Percentiles rank a stretch among this genome's conserved stretches.
Conservation (phyloP, 176 grass and related monocot genomes). For the Metroxylon sagu region DNA sequence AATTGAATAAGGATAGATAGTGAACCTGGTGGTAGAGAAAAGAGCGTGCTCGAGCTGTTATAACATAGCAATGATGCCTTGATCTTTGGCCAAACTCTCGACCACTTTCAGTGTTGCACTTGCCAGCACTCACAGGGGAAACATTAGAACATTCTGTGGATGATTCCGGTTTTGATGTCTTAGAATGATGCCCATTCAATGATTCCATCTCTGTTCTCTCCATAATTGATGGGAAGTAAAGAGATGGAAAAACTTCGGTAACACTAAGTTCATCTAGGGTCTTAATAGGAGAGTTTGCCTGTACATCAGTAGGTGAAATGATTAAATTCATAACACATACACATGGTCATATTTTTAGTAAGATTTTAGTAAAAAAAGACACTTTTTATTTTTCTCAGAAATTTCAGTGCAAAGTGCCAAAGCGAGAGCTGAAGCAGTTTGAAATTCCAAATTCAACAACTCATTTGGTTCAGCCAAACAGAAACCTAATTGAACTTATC, state of each 20-base stretch:
- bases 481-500: no score
- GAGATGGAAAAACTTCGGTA: slow-evolving; percentile 70
- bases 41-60: slow-evolving; percentile 76
- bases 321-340: no score
- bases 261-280: slow-evolving; percentile 88
- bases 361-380: no score
- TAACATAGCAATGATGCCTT: slow-evolving; percentile 72
- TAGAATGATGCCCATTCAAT: slow-evolving; percentile 41
- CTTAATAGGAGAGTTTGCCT: slow-evolving; percentile 89
- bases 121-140: slow-evolving; percentile 22
- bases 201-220: slow-evolving; percentile 55
- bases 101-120: slow-evolving; percentile 21
- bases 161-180: slow-evolving; percentile 29
- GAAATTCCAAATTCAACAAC: no score
- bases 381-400: no score
- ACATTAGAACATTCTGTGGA: slow-evolving; percentile 31
- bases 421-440: no score
- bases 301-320: slow-evolving; percentile 15
- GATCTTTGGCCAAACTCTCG: slow-evolving; percentile 58
- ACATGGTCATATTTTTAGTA: no score
- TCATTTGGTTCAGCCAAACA: no score
- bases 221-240: slow-evolving; percentile 74
- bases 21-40: slow-evolving; percentile 97
- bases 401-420: no score
- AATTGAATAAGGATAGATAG: slow-evolving; percentile 10